Conservation (phyloP, 192 early-diverging fungal genomes). For the Coemansia sp. region DNA sequence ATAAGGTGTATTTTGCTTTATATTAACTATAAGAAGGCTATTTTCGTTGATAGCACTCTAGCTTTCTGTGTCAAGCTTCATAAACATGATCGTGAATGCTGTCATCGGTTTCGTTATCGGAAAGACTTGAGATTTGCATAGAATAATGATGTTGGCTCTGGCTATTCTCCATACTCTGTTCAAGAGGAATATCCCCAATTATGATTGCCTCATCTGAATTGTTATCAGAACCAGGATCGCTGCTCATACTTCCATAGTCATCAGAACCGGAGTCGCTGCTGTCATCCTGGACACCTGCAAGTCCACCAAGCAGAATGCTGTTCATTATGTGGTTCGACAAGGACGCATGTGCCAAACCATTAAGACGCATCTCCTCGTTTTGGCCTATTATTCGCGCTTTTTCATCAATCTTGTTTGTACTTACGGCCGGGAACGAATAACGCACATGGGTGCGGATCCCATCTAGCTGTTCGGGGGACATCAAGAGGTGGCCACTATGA, state of each 20-base stretch:
- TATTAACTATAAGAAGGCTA: no score
- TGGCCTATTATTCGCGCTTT: constrained; percentile 9
- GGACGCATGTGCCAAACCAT: constrained; percentile 18
- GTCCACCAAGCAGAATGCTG: constrained; percentile 17
- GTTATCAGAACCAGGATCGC: neutral
- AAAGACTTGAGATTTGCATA: neutral
- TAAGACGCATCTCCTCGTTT: constrained; percentile 33
- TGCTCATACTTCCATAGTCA: constrained; percentile 9
- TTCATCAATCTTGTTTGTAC: constrained; percentile 12
- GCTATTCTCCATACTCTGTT: neutral
- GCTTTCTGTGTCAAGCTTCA: neutral
- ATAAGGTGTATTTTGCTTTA: no score
- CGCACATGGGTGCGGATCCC: neutral
- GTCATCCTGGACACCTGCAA: constrained; percentile 9
- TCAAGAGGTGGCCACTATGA: neutral
- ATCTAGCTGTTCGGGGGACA: neutral
- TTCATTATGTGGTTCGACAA: constrained; percentile 33
- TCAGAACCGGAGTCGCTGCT: neutral
- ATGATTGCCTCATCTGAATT: neutral
- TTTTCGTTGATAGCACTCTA: no score
- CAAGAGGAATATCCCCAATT: neutral
- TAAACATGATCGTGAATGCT: neutral
- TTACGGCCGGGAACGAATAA: constrained; percentile 12
- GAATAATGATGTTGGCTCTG: neutral
- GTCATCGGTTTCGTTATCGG: neutral